A percentile compares a stretch with the other conserved stretches of the same genome.
Evolutionary conservation across 768 basidiomycete genomes (phyloP).

Genomic region (Goffeauzyma gilvescens): DNA sequence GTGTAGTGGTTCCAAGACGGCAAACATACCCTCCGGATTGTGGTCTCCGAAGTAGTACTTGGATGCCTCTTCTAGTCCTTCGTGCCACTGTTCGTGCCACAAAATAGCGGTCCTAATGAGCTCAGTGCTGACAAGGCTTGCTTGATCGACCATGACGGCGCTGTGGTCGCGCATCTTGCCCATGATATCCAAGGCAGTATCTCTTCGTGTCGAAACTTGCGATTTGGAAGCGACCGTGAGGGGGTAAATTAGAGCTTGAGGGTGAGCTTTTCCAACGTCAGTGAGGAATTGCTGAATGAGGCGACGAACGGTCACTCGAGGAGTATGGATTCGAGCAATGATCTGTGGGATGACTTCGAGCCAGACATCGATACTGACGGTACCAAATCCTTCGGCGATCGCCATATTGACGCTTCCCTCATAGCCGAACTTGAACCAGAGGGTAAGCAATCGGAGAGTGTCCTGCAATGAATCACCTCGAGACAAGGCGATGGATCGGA

Average conservation of each 20-base stretch:
- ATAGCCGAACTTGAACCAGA: constrained; percentile 96
- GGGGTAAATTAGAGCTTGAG: constrained; percentile 82
- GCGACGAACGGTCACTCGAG: constrained; percentile 61
- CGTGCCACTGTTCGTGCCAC: constrained; percentile 99
- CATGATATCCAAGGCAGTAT: constrained; percentile 72
- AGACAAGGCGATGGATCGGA: constrained; percentile 77
- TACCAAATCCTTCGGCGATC: constrained; percentile 66
- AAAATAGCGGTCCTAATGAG: constrained; percentile 91
- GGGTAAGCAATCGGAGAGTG: constrained; percentile 69
- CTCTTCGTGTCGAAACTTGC: constrained; percentile 59
- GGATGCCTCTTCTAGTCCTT: constrained; percentile 92
- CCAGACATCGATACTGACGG: constrained; percentile 93
- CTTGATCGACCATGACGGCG: constrained; percentile 70
- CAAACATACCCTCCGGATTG: constrained; percentile 94
- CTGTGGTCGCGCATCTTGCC: constrained; percentile 85
- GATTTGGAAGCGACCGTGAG: constrained; percentile 94
- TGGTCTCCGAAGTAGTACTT: constrained; percentile 90
- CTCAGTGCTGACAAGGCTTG: constrained; percentile 73
- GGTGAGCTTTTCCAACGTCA: constrained; percentile 88
- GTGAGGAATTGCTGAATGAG: constrained; percentile 74
- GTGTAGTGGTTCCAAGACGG: constrained; percentile 73
- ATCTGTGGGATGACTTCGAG: constrained; percentile 96
- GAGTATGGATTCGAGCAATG: constrained; percentile 94
- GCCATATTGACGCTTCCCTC: constrained; percentile 76
- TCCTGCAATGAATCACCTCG: constrained; percentile 87